Percentiles rank a stretch among this genome's conserved stretches.
Evolutionary conservation across 1,284 basidiomycete species (phyloP).

Genomic region (Cryptococcus depauperatus): DNA sequence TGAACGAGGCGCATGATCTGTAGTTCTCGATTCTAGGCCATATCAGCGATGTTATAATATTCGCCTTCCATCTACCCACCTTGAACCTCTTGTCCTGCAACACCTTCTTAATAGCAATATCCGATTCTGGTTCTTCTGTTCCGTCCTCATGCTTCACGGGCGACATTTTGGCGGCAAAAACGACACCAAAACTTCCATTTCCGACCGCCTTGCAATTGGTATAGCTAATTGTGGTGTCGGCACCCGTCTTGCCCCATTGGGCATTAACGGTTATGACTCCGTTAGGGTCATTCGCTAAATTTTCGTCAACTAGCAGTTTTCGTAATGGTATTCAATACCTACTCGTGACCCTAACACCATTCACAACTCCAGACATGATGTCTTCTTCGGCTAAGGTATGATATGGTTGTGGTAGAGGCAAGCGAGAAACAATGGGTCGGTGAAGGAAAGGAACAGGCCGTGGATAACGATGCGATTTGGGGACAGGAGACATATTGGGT

Average conservation of each 20-base stretch:
- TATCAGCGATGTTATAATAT: not conserved
- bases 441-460: too few relatives aligned
- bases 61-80: constrained; percentile 52
- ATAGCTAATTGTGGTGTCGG: constrained; percentile 81
- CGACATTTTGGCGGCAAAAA: constrained; percentile 64
- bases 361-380: constrained; percentile 50
- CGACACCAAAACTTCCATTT: constrained; percentile 97
- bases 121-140: constrained; percentile 58
- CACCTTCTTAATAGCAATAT: constrained; percentile 99
- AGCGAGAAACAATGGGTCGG: too few relatives aligned
- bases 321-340: constrained; percentile 45
- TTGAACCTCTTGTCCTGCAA: constrained; percentile 99
- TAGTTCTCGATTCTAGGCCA: constrained; percentile 83
- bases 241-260: constrained; percentile 87
- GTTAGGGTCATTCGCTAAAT: constrained; percentile 71
- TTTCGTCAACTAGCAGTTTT: not conserved
- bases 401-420: too few relatives aligned
- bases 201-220: constrained; percentile 98
- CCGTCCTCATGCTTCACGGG: constrained; percentile 37
- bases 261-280: constrained; percentile 92
- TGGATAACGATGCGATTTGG: too few relatives aligned
- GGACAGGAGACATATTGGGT: too few relatives aligned
- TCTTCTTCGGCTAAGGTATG: too few relatives aligned
- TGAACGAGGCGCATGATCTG: constrained; percentile 98
- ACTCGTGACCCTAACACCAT: constrained; percentile 84